Evolutionary conservation across 352 stramenopile species (phyloP).

Genomic region (Aphanomyces stellatus): DNA sequence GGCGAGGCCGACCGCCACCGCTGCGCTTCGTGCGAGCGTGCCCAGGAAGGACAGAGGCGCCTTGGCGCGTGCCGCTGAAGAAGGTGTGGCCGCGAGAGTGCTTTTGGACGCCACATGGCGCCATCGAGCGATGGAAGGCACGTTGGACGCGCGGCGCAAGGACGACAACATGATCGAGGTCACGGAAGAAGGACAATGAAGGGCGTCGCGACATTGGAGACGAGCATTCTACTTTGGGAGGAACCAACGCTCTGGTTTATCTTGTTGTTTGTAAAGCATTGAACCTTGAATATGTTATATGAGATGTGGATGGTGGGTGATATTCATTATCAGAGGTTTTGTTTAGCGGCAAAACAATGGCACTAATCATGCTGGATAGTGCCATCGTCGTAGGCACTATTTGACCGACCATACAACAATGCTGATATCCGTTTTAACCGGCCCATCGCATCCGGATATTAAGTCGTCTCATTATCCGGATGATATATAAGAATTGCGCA

Average conservation of each 20-base stretch:
- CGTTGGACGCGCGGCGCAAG: not conserved
- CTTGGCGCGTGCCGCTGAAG: not conserved
- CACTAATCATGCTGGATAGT: too few species aligned
- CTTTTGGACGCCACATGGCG: not conserved
- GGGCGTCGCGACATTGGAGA: not conserved
- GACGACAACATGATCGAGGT: not conserved
- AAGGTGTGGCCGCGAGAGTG: not conserved
- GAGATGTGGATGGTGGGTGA: not conserved
- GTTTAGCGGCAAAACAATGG: not conserved
- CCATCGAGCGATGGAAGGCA: not conserved
- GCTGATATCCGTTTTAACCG: too few species aligned
- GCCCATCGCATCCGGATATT: too few species aligned
- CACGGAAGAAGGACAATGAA: too few species aligned
- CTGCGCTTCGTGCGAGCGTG: not conserved
- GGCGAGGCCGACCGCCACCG: conserved; percentile 14
- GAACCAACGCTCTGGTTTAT: not conserved
- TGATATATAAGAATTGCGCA: too few species aligned
- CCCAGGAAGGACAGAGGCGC: not conserved
- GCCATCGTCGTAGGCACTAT: too few species aligned
- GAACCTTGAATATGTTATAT: not conserved
- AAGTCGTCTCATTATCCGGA: too few species aligned
- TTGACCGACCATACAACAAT: too few species aligned
- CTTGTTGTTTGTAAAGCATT: not conserved
- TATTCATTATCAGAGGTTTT: not conserved
- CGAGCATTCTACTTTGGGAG: not conserved